phyloP scores from a whole-genome alignment of 2,329 filamentous ascomycete species.

The Neobulgaria alba region DNA sequence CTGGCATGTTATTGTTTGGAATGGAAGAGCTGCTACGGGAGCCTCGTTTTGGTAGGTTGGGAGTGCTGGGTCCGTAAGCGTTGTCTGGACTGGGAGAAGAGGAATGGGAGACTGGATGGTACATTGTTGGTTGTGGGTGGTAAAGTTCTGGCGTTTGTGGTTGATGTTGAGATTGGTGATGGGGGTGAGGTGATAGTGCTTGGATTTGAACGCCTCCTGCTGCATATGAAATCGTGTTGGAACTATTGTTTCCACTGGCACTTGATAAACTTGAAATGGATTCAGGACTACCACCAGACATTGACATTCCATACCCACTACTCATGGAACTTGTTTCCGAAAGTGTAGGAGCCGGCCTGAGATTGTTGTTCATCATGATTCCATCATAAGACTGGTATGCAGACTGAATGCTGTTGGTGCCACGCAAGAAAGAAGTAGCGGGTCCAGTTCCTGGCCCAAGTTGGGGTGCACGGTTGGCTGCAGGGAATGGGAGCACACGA shows the following conservation, averaged over 20 bases:
- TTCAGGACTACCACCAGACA: background rate
- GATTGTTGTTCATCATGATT: background rate
- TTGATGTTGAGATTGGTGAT: background rate
- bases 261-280: background rate
- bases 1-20: background rate
- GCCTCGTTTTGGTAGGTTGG: background rate
- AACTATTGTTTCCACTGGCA: no score
- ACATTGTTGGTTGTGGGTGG: background rate
- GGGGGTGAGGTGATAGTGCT: background rate
- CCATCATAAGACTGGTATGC: background rate
- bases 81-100: background rate
- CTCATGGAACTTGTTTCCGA: background rate
- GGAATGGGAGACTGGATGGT: background rate
- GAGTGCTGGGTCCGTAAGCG: background rate
- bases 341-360: background rate
- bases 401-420: background rate
- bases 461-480: background rate
- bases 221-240: no score
- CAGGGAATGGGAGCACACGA: background rate
- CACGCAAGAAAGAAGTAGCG: background rate
- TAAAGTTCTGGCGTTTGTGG: background rate
- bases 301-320: background rate
- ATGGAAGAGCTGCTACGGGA: background rate
- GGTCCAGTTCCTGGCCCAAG: background rate
- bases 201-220: no score